Conservation (phyloP, 768 basidiomycete genomes). For the Baorangia bicolor region DNA sequence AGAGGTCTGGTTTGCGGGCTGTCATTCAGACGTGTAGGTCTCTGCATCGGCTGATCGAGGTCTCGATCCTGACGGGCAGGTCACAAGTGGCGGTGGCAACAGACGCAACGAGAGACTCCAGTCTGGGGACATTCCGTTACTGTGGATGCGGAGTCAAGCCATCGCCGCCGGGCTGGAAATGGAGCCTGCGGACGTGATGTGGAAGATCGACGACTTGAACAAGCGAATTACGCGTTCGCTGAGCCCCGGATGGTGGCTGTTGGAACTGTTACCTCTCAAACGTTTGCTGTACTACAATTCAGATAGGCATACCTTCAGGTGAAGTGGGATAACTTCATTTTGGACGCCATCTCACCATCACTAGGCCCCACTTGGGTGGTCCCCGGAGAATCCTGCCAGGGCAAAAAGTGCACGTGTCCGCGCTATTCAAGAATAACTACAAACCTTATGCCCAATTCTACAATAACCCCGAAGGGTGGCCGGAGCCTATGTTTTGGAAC, state of each 20-base stretch:
- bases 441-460: slow-evolving; percentile 25
- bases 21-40: slow-evolving; percentile 40
- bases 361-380: slow-evolving; percentile 28
- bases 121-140: slow-evolving; percentile 27
- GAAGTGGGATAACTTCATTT: neutral
- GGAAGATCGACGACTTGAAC: slow-evolving; percentile 30
- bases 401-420: slow-evolving; percentile 34
- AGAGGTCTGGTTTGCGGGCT: slow-evolving; percentile 45
- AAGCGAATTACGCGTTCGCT: slow-evolving; percentile 21
- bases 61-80: neutral
- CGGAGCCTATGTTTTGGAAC: slow-evolving; percentile 32
- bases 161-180: slow-evolving; percentile 25
- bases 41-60: neutral
- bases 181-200: slow-evolving; percentile 24
- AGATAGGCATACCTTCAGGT: slow-evolving; percentile 22
- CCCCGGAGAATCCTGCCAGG: slow-evolving; percentile 28
- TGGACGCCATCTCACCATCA: slow-evolving; percentile 3
- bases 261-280: slow-evolving; percentile 25
- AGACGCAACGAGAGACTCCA: slow-evolving; percentile 27
- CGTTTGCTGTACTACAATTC: slow-evolving; percentile 32
- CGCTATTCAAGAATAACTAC: slow-evolving; percentile 30
- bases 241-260: slow-evolving; percentile 18
- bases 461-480: slow-evolving; percentile 24
- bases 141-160: slow-evolving; percentile 35
- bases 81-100: slow-evolving; percentile 29